Conservation (phyloP, 2,329 filamentous ascomycete species). For the Colletotrichum sojae region DNA sequence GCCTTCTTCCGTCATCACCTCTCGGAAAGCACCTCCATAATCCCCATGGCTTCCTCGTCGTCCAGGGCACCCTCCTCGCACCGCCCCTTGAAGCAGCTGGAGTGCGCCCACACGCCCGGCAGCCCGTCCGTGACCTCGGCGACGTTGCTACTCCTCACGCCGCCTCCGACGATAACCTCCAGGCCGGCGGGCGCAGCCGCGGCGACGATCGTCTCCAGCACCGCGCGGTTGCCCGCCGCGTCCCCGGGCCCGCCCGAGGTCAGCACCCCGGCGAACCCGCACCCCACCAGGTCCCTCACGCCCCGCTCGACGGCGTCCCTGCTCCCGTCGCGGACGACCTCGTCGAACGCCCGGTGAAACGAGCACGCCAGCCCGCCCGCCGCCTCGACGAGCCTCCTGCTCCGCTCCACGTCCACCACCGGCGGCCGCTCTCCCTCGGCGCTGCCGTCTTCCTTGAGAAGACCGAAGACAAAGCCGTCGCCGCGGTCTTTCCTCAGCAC, state of each 20-base stretch:
- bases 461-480: constrained; percentile 72
- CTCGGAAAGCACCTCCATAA: constrained; percentile 28
- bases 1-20: background rate
- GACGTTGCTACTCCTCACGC: constrained; percentile 61
- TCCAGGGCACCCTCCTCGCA: constrained; percentile 32
- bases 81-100: constrained; percentile 55
- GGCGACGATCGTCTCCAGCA: constrained; percentile 54
- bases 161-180: constrained; percentile 68
- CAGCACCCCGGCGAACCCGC: constrained; percentile 66
- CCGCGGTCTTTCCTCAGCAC: constrained; percentile 57
- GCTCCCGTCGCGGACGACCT: constrained; percentile 51
- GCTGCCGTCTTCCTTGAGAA: constrained; percentile 49
- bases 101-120: constrained; percentile 61
- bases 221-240: constrained; percentile 55
- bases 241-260: constrained; percentile 66
- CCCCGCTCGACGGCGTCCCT: constrained; percentile 42
- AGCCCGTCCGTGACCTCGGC: constrained; percentile 47
- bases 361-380: constrained; percentile 61
- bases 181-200: constrained; percentile 45
- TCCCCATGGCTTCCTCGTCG: constrained; percentile 36
- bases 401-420: constrained; percentile 55
- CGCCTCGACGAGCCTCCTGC: constrained; percentile 55
- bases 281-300: constrained; percentile 53
- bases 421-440: constrained; percentile 26
- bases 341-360: constrained; percentile 72